Base-by-base conservation (phyloP, 2,329 filamentous ascomycete genomes). In the Fusarium goolgardi region DNA sequence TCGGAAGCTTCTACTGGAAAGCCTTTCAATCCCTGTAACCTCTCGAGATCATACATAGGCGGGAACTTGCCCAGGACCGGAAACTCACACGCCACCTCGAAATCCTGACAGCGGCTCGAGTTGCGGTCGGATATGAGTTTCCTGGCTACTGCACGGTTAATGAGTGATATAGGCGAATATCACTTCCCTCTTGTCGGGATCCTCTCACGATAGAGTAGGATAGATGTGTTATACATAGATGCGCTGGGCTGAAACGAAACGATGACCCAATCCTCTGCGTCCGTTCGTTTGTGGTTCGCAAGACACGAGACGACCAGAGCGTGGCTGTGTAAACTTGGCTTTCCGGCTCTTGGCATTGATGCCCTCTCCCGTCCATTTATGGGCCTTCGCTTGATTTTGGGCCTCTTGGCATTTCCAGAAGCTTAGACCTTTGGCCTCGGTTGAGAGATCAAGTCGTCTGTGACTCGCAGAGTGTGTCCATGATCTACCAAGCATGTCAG, bases 261-360 rank as follows among this genome's bases (percentile, higher is more conserved):
- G 41, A 62, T 32, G 53, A 54, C 47, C 23, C 32, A 49, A 55
- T 41, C 25, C 35, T 55, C 54, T 58, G 20, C 52, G 46, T 68
- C 37, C 43, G 60, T 29, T 51, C 41, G 46, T 53, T 43, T 67
- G 66, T 56, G 51, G 58, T 69, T 67, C 60, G 57, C 46, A 67
- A 58, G 40, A 57, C 58, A 68, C 63, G 67, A 67, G 67, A 65
- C 59, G 49, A 43, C 52, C 55, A 31, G 63, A 68, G 55, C 57
- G 67, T 70, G 67, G 67, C 67, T 70, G 67, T 68, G 67, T 60
- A 68, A 44, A 39, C 58, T 65, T 68, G 66, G 66, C 58, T 43
- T 67, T 53, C 41, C 18, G 10, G 40, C 43, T 40, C 64, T 59
- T 57, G 59, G 49, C 56, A 37, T 43, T 40, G 41, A 45, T 45